phyloP scores from a whole-genome alignment of 78 protist genomes.

The Dictyostelium purpureum region DNA sequence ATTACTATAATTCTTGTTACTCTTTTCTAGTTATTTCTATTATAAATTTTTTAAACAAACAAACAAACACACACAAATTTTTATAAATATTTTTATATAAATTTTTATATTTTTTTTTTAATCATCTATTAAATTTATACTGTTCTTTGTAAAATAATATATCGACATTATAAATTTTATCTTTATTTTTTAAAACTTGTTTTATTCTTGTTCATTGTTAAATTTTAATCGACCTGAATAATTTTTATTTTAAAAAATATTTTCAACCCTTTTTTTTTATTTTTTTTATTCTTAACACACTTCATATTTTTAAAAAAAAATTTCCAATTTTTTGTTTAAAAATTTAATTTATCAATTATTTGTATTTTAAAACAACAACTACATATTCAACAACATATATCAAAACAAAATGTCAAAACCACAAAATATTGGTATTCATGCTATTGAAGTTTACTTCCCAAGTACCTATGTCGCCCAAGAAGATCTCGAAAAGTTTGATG shows the following conservation, averaged over 20 bases:
- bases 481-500: conserved; percentile 83
- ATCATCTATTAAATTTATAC: too few species aligned
- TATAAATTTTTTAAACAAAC: too few species aligned
- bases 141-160: background rate
- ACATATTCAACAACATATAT: background rate
- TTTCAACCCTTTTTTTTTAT: background rate
- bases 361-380: background rate
- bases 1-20: conserved; percentile 6
- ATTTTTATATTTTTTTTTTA: too few species aligned
- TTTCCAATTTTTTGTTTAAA: too few species aligned
- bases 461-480: conserved; percentile 86
- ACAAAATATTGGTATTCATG: conserved; percentile 93
- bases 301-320: too few species aligned
- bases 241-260: background rate
- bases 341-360: background rate
- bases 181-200: background rate
- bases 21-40: conserved; percentile 15
- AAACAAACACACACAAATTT: background rate
- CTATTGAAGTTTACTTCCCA: conserved; percentile 95
- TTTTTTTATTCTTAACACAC: background rate
- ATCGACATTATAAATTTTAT: background rate
- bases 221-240: background rate
- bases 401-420: conserved; percentile 28
- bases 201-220: background rate
- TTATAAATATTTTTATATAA: too few species aligned